phyloP scores from a whole-genome alignment of 306 rosid genomes.

The Prunus davidiana region DNA sequence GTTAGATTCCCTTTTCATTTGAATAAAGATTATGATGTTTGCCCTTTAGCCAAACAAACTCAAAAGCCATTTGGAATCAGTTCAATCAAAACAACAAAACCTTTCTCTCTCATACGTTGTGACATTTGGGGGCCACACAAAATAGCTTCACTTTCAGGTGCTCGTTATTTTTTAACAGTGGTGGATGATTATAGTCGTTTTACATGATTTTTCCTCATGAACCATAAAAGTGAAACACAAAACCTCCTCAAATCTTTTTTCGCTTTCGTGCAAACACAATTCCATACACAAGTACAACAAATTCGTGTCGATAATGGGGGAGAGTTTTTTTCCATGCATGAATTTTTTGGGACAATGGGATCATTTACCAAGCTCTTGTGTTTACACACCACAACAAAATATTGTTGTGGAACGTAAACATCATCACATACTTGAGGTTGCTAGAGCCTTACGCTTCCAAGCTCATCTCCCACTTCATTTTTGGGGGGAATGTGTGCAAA shows the following conservation, averaged over 20 bases:
- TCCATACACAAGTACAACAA: neutral
- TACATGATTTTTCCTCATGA: neutral
- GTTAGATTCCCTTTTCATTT: neutral
- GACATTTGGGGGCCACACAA: constrained; percentile 4
- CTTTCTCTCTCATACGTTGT: constrained; percentile 6
- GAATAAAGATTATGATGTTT: constrained; percentile 8
- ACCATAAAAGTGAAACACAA: neutral
- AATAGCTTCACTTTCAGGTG: neutral
- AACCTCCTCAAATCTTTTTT: neutral
- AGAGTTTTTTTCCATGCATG: neutral
- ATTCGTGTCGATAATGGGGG: neutral
- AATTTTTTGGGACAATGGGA: neutral
- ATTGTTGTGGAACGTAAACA: neutral
- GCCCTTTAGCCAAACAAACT: constrained; percentile 12
- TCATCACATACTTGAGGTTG: neutral
- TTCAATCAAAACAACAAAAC: neutral
- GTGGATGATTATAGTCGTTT: neutral
- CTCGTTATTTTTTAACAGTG: constrained; percentile 4
- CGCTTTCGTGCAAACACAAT: neutral
- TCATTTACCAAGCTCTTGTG: neutral
- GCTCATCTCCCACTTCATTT: neutral
- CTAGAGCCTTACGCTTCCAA: neutral
- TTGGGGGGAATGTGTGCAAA: neutral
- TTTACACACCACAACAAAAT: constrained; percentile 7
- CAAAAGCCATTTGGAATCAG: neutral